Evolutionary conservation across 129 eudicot genomes (phyloP), one percentile per base, ranked within the genome.

Genomic region (Flaveria trinervia): DNA sequence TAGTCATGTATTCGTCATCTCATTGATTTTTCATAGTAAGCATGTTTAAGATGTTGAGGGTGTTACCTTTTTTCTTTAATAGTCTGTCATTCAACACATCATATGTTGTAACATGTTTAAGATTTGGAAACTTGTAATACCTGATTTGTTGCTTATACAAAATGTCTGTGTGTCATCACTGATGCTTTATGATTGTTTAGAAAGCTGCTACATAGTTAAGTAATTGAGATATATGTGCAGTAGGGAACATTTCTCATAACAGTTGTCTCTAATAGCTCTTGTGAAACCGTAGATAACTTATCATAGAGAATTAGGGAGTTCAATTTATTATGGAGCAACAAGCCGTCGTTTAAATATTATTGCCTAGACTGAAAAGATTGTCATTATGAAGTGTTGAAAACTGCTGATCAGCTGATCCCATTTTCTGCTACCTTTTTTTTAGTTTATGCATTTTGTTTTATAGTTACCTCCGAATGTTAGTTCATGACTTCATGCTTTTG

Each of bases 91-190:
- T 66, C 64, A 73, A 68, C 62, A 67, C 70, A 46, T 68, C 71
- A 48, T 74, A 68, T 80, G 84, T 67, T 74, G 73, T 80, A 73
- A 28, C 68, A 77, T 72, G 79, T 51, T 73, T 57, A 72, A 80
- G 71, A 74, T 45, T 44, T 79, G 78, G 57, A 50, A 79, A 61
- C 11, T 56, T 79, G 74, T 79, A 64, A 79, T 73, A 79, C 83
- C 51, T 79, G 74, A 72, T 79, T 80, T 80, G 68, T 80, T 72
- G 74, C 83, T 73, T 74, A 74, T 74, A 80, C 80, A 54, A 73
- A 80, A 44, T 73, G 54, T 33, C 18, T 64, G 49, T 55, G 73
- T 80, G 69, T 65, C 66, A 44, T 56, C 18, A 73, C 11, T 65
- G 79, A 39, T 64, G 39, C 7, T 73, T 52, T 18, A 51, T 64